These are phyloP conservation scores for Ogataea salicorniae DNA, from an alignment of 805 yeast genomes.

Conservation along the genomic window DNA sequence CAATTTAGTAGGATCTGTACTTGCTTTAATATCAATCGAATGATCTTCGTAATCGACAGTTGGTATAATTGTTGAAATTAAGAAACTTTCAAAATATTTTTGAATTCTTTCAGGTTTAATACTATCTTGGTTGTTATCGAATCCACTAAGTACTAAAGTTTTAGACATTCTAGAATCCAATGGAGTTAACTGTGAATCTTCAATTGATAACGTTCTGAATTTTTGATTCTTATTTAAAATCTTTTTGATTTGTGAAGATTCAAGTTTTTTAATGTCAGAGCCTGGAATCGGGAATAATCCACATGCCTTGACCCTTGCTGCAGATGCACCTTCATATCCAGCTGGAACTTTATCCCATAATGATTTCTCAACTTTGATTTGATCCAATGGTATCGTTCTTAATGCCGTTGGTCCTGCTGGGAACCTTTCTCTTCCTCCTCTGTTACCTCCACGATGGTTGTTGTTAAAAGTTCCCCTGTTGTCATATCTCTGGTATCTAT, in stretches of 20 bases:
- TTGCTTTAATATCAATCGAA: constrained; percentile 25
- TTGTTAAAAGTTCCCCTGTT: constrained; percentile 11
- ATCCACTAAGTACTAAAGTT: constrained; percentile 19
- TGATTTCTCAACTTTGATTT: constrained; percentile 44
- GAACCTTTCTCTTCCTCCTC: constrained; percentile 3
- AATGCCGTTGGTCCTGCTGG: not conserved
- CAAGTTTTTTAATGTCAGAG: constrained; percentile 34
- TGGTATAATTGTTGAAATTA: constrained; percentile 40
- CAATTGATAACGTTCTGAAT: constrained; percentile 13
- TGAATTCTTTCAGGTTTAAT: constrained; percentile 32
- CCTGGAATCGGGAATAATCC: constrained; percentile 80
- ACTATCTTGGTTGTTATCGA: constrained; percentile 10
- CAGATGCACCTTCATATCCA: constrained; percentile 68
- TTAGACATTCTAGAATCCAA: constrained; percentile 22
- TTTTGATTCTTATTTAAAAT: constrained; percentile 13
- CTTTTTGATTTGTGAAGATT: constrained; percentile 29
- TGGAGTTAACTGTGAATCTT: constrained; percentile 22
- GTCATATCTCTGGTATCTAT: constrained; percentile 11
- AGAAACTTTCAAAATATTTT: constrained; percentile 40
- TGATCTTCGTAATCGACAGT: constrained; percentile 30
- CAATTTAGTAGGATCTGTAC: constrained; percentile 32
- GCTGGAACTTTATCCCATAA: constrained; percentile 67
- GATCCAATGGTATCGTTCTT: constrained; percentile 42
- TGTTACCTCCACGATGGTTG: constrained; percentile 18
- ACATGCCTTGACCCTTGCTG: constrained; percentile 71